Percentiles rank a stretch among this genome's conserved stretches.
Evolutionary conservation across 768 basidiomycete species (phyloP).

Genomic region (Mycena indigotica): DNA sequence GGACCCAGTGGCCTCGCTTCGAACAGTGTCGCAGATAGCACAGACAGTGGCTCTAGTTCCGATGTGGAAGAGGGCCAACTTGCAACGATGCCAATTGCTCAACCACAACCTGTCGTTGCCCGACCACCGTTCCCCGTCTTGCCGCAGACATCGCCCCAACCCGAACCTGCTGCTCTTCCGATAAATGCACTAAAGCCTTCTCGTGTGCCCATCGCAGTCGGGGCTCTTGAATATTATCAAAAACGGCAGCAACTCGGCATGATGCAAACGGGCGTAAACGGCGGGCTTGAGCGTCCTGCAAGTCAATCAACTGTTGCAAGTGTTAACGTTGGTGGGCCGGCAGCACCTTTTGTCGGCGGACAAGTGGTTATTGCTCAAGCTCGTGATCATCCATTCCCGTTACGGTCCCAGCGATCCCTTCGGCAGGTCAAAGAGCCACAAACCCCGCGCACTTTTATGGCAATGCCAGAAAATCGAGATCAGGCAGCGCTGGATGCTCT

Average conservation of each 20-base stretch:
- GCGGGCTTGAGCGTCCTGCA: not conserved
- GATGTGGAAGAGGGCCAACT: too few relatives aligned
- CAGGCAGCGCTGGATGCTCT: not conserved
- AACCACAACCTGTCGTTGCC: not conserved
- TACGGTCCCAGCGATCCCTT: not conserved
- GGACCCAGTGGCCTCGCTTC: not conserved
- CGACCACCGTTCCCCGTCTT: not conserved
- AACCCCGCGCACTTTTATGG: not conserved
- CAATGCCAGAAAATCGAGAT: not conserved
- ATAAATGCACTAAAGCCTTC: not conserved
- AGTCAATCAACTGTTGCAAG: not conserved
- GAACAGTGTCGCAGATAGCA: too few relatives aligned
- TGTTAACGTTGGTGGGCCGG: not conserved
- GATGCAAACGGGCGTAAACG: not conserved
- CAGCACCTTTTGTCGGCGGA: not conserved
- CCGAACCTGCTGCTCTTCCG: not conserved
- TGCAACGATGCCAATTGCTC: too few relatives aligned
- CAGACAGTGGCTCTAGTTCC: too few relatives aligned
- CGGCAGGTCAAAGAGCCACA: not conserved
- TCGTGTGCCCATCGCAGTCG: not conserved
- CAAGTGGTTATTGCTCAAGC: not conserved
- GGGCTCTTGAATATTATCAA: not conserved
- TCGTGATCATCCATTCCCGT: not conserved
- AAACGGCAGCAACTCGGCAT: not conserved
- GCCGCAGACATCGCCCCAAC: not conserved